Percentiles rank a stretch among this genome's conserved stretches.
These are phyloP conservation scores for Trypanosoma cruzi DNA, from an alignment of 208 protist species.

Conservation along the genomic window DNA sequence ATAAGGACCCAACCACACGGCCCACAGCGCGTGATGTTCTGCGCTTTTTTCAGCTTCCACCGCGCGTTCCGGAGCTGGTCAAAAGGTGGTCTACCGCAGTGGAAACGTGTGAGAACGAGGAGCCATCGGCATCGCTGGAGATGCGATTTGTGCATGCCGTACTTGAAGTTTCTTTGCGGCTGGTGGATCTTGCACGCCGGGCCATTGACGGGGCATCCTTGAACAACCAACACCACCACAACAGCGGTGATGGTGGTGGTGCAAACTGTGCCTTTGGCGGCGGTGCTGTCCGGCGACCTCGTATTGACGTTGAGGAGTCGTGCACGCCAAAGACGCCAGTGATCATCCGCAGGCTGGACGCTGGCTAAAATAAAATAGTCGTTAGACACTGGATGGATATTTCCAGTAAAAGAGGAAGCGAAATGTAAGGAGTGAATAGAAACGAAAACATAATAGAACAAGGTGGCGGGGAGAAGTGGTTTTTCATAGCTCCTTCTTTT, in stretches of 20 bases:
- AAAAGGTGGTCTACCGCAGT: constrained; percentile 28
- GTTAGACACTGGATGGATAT: not conserved
- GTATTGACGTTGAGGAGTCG: constrained; percentile 23
- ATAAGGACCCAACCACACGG: constrained; percentile 53
- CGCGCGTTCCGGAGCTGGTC: constrained; percentile 30
- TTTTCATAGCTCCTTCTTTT: not conserved
- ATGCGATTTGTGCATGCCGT: constrained; percentile 37
- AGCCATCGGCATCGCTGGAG: constrained; percentile 14
- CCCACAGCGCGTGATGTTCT: constrained; percentile 76
- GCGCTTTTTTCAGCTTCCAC: constrained; percentile 57
- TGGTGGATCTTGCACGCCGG: constrained; percentile 28
- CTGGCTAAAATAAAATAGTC: not conserved
- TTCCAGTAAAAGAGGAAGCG: not conserved
- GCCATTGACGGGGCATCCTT: not conserved
- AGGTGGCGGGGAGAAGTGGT: not conserved
- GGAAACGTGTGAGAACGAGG: not conserved
- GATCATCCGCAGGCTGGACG: not conserved
- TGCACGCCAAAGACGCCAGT: constrained; percentile 35
- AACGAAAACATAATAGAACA: not conserved
- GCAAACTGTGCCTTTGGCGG: not conserved
- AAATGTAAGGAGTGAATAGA: not conserved
- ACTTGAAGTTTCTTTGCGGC: constrained; percentile 36
- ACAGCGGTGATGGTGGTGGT: not conserved
- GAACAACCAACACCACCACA: not conserved
- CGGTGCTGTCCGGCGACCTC: not conserved